These are phyloP conservation scores for Mucor lusitanicus DNA, from an alignment of 371 early-diverging fungal genomes.

Conservation along the genomic window DNA sequence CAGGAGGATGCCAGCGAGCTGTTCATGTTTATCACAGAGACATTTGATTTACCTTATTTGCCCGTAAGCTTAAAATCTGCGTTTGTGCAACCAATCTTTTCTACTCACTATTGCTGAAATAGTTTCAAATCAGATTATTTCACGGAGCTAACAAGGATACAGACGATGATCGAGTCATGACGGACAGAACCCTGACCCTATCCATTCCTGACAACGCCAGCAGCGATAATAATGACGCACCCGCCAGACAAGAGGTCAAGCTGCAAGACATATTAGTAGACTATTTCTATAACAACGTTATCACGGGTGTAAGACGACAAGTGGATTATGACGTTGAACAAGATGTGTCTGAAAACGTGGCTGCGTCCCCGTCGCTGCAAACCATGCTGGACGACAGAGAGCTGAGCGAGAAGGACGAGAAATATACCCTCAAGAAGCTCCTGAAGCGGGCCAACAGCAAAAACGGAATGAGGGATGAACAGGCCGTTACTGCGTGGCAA, in stretches of 20 bases:
- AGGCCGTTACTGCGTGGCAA: slow-evolving; percentile 60
- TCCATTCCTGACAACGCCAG: slow-evolving; percentile 42
- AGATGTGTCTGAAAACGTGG: slow-evolving; percentile 11
- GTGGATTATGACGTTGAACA: slow-evolving; percentile 4
- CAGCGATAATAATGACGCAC: neutral
- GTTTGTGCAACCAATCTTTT: neutral
- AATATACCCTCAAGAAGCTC: slow-evolving; percentile 2
- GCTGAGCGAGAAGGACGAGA: neutral
- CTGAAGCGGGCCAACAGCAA: neutral
- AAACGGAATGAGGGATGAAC: neutral
- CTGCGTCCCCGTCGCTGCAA: slow-evolving; percentile 8
- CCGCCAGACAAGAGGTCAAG: slow-evolving; percentile 5
- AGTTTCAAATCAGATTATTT: slow-evolving; percentile 53
- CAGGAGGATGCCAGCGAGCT: slow-evolving; percentile 63
- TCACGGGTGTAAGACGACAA: slow-evolving; percentile 30
- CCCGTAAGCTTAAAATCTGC: slow-evolving; percentile 34
- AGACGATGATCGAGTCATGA: slow-evolving; percentile 57
- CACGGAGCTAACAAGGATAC: slow-evolving; percentile 57
- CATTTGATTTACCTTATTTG: slow-evolving; percentile 57
- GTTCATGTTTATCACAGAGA: slow-evolving; percentile 58
- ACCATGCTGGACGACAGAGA: neutral
- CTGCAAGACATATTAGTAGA: slow-evolving; percentile 32
- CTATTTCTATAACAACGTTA: slow-evolving; percentile 34
- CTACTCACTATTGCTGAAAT: neutral
- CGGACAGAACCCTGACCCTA: slow-evolving; percentile 54